Conservation (phyloP, 805 yeast genomes). For the Yamadazyma philogaea region DNA sequence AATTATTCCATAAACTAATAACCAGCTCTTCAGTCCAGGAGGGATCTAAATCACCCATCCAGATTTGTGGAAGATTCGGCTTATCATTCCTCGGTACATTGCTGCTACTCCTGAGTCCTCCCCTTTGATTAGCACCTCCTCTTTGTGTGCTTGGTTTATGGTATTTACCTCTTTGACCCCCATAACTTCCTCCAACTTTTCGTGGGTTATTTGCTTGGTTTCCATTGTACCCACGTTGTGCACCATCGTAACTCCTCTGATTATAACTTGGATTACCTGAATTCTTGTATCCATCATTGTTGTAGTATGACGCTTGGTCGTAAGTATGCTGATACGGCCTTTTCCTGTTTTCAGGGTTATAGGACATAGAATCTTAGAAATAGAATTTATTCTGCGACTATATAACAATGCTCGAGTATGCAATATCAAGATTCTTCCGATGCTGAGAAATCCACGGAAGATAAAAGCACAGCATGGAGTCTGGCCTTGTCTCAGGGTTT, state of each 20-base stretch:
- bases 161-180: not conserved
- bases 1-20: slow-evolving; percentile 62
- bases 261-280: not conserved
- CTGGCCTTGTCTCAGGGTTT: slow-evolving; percentile 32
- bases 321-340: not conserved
- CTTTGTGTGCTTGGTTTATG: slow-evolving; percentile 1
- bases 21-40: slow-evolving; percentile 74
- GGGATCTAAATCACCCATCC: slow-evolving; percentile 93
- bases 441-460: slow-evolving; percentile 44
- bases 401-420: not conserved
- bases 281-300: not conserved
- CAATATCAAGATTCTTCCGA: not conserved
- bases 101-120: slow-evolving; percentile 1
- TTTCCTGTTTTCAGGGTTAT: not conserved
- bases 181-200: slow-evolving; percentile 2
- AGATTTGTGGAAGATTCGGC: slow-evolving; percentile 40
- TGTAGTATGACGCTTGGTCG: not conserved
- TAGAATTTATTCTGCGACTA: not conserved
- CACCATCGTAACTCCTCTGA: not conserved
- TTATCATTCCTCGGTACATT: slow-evolving; percentile 1
- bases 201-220: slow-evolving; percentile 7
- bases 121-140: slow-evolving; percentile 4
- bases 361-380: slow-evolving; percentile 1
- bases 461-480: slow-evolving; percentile 36
- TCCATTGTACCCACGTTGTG: slow-evolving; percentile 2